Percentiles rank a stretch among this genome's conserved stretches.
These are phyloP conservation scores for Babesia divergens DNA, from an alignment of 169 alveolate species.

Conservation along the genomic window DNA sequence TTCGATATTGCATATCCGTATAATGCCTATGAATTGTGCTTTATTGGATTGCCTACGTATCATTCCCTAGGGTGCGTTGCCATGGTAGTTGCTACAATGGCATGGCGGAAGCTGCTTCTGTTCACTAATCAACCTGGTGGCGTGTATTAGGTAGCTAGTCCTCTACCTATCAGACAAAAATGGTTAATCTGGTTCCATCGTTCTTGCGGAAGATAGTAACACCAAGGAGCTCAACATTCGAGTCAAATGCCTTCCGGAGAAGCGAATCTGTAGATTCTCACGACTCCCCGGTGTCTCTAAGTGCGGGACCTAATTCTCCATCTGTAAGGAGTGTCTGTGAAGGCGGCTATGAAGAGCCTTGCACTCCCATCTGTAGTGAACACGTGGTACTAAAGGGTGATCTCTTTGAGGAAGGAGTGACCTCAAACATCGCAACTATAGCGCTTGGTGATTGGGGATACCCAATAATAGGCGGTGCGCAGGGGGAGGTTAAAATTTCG, in stretches of 20 bases:
- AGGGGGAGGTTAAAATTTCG: constrained; percentile 1
- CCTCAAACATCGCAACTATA: constrained; percentile 57
- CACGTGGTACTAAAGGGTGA: neutral
- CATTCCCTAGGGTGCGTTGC: too few relatives aligned
- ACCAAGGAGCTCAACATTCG: neutral
- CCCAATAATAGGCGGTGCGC: constrained; percentile 19
- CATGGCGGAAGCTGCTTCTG: neutral
- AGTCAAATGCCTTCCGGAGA: neutral
- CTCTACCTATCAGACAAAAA: constrained; percentile 1
- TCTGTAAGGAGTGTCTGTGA: neutral
- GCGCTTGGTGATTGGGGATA: constrained; percentile 61
- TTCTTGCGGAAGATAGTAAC: constrained; percentile 37
- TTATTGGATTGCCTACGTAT: too few relatives aligned
- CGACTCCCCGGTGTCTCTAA: neutral
- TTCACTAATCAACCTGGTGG: neutral
- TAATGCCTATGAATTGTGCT: too few relatives aligned
- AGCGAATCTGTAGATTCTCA: neutral
- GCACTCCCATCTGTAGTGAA: neutral
- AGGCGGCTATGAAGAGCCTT: neutral
- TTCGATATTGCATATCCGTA: too few relatives aligned
- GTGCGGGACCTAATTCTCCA: neutral
- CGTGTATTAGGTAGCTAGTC: neutral
- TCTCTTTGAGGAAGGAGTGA: constrained; percentile 20
- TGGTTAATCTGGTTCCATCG: constrained; percentile 51
- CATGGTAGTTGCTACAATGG: neutral